Conservation (phyloP, 2,329 filamentous ascomycete species). For the Geosmithia morbida region DNA sequence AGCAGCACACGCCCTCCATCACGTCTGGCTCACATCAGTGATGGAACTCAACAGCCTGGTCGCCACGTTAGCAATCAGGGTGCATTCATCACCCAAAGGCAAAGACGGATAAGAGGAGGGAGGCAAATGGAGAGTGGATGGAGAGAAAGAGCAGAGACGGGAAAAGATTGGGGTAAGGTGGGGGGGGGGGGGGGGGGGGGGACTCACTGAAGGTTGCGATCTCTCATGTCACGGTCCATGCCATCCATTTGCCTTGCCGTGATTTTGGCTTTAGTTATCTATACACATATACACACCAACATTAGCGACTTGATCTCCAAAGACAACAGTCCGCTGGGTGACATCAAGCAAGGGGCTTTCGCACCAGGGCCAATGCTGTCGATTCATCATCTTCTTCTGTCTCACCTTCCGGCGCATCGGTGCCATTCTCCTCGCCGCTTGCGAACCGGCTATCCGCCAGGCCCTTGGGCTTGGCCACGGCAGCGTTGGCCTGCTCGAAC, state of each 20-base stretch:
- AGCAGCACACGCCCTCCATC: background rate
- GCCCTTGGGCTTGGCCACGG: conserved; percentile 29
- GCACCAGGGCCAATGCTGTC: conserved; percentile 52
- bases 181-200: too few species aligned
- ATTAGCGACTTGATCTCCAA: conserved; percentile 1
- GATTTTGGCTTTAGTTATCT: conserved; percentile 30
- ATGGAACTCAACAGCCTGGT: conserved; percentile 10
- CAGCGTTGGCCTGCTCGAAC: conserved; percentile 25
- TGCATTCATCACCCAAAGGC: too few species aligned
- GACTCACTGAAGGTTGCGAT: conserved; percentile 30
- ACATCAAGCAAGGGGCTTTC: conserved; percentile 26
- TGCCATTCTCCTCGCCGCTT: conserved; percentile 15
- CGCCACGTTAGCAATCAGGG: background rate
- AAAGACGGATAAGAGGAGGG: too few species aligned
- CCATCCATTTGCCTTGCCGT: conserved; percentile 34
- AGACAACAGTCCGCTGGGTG: background rate
- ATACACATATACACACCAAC: conserved; percentile 5
- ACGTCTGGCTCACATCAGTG: conserved; percentile 7
- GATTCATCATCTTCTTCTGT: conserved; percentile 45
- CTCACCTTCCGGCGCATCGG: conserved; percentile 40
- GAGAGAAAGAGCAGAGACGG: background rate
- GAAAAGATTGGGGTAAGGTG: background rate
- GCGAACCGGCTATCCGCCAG: conserved; percentile 41
- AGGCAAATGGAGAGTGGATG: too few species aligned
- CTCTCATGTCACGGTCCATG: conserved; percentile 41